Conservation (phyloP, 164 flowering plant species). For the Vitis rotundifolia region DNA sequence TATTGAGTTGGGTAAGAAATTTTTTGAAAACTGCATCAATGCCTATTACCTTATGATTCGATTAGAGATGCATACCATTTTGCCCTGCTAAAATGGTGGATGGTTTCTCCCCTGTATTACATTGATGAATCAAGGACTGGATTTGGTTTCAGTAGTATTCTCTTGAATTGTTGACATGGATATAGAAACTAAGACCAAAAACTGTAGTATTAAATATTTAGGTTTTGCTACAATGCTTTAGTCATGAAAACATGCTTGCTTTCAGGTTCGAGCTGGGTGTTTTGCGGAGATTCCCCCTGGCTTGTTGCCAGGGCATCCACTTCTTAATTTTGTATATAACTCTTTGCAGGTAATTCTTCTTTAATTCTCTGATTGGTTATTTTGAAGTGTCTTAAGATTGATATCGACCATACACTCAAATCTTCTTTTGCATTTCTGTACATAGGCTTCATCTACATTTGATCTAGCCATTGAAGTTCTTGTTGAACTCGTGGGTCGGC, state of each 20-base stretch:
- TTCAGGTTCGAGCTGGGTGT: slow-evolving; percentile 90
- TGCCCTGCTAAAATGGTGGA: too few species aligned
- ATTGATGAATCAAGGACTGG: too few species aligned
- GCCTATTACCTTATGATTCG: too few species aligned
- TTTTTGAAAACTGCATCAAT: not conserved
- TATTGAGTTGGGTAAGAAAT: slow-evolving; percentile 87
- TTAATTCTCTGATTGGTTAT: not conserved
- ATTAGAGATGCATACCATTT: not conserved
- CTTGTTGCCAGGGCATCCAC: slow-evolving; percentile 79
- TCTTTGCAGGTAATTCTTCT: slow-evolving; percentile 65
- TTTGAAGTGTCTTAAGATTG: not conserved
- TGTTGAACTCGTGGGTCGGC: slow-evolving; percentile 76
- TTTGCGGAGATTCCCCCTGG: slow-evolving; percentile 67
- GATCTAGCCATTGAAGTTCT: slow-evolving; percentile 92
- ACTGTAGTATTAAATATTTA: not conserved
- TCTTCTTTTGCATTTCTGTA: slow-evolving; percentile 6
- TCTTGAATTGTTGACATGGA: not conserved
- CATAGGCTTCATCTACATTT: slow-evolving; percentile 75
- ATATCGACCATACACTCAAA: not conserved
- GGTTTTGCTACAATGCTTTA: not conserved
- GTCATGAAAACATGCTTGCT: slow-evolving; percentile 2
- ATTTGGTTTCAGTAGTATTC: not conserved
- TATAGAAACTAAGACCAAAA: not conserved
- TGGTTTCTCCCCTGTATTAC: too few species aligned
- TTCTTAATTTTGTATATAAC: slow-evolving; percentile 79